These are phyloP conservation scores for Colletotrichum spaethianum DNA, from an alignment of 2,329 filamentous ascomycete genomes.

Conservation along the genomic window DNA sequence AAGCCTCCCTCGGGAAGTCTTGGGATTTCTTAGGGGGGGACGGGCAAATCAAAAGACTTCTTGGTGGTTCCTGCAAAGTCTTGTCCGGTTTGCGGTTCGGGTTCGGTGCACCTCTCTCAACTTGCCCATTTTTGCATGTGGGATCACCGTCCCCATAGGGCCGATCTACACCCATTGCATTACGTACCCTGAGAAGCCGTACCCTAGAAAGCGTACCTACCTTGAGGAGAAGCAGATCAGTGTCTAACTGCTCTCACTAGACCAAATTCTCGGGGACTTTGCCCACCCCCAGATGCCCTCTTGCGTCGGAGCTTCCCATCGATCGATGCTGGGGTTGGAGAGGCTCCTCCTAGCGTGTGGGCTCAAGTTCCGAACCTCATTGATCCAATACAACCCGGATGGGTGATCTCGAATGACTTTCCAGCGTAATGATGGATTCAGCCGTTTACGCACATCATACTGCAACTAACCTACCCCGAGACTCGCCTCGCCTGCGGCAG, in stretches of 20 bases:
- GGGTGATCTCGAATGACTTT: background rate
- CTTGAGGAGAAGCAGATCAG: background rate
- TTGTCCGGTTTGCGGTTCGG: background rate
- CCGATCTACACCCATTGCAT: background rate
- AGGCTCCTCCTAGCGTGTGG: background rate
- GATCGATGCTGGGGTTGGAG: background rate
- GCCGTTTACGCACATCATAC: conserved; percentile 13
- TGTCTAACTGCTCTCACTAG: background rate
- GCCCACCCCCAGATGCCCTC: background rate
- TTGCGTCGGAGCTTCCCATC: background rate
- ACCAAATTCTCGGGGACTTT: background rate
- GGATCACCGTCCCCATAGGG: background rate
- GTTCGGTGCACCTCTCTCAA: background rate
- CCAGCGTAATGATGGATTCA: background rate
- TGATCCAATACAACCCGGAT: background rate
- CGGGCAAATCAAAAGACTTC: background rate
- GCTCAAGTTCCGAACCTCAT: background rate
- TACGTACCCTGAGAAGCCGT: background rate
- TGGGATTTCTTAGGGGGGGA: background rate
- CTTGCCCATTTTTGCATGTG: background rate
- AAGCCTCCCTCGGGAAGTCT: background rate
- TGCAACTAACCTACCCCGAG: background rate
- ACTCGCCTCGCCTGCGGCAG: background rate
- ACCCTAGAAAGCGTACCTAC: no score
- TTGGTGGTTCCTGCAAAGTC: background rate